phyloP scores from a whole-genome alignment of 208 protist species.

The Crithidia bombi region DNA sequence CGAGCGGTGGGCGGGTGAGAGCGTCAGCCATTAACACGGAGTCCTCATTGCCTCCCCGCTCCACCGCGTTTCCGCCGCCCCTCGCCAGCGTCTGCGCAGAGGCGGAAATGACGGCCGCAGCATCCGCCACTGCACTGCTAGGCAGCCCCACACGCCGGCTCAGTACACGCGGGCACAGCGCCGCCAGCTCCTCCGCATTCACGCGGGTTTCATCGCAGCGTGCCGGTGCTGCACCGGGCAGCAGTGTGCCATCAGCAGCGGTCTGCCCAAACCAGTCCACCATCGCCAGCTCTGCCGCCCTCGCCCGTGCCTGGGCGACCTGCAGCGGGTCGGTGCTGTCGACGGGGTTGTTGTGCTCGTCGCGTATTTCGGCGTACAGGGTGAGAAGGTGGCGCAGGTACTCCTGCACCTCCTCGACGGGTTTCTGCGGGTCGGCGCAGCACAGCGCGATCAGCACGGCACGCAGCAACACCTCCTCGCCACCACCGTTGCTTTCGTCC shows the following conservation, averaged over 20 bases:
- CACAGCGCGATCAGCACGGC: slow-evolving; percentile 41
- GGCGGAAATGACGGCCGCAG: slow-evolving; percentile 22
- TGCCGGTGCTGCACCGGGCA: slow-evolving; percentile 14
- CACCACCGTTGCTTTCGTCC: neutral
- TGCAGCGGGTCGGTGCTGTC: slow-evolving; percentile 29
- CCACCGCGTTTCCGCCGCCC: neutral
- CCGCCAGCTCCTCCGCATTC: slow-evolving; percentile 41
- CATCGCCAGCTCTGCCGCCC: slow-evolving; percentile 27
- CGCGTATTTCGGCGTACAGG: slow-evolving; percentile 40
- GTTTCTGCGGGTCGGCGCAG: slow-evolving; percentile 40
- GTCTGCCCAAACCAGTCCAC: slow-evolving; percentile 34
- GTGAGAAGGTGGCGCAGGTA: slow-evolving; percentile 56
- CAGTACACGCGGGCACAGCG: slow-evolving; percentile 51
- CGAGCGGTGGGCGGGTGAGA: neutral
- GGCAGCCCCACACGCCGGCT: slow-evolving; percentile 24
- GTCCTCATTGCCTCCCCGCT: neutral
- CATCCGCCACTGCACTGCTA: slow-evolving; percentile 7
- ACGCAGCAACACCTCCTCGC: slow-evolving; percentile 33
- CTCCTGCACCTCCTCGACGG: slow-evolving; percentile 32
- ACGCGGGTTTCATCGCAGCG: slow-evolving; percentile 40
- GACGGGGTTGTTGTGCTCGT: slow-evolving; percentile 28
- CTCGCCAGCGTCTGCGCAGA: slow-evolving; percentile 1
- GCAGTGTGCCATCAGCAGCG: neutral
- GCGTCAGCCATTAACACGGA: slow-evolving; percentile 13
- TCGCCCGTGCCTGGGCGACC: slow-evolving; percentile 25